Evolutionary conservation across 345 rosid species (phyloP).

Genomic region (Brassica napus): Da-Ae NC_063446.1:8815501-8816000

Average conservation of each 20-base stretch:
- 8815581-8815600: no score
- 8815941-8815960: neutral
- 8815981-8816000: slow-evolving; percentile 38
- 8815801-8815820: slow-evolving; percentile 34
- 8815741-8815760: neutral
- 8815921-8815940: neutral
- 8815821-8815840: slow-evolving; percentile 21
- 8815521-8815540: no score
- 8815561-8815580: no score
- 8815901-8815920: no score
- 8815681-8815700: no score
- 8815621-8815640: no score
- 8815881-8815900: neutral
- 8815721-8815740: neutral
- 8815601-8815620: no score
- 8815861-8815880: neutral
- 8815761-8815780: slow-evolving; percentile 16
- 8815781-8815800: slow-evolving; percentile 15
- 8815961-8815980: slow-evolving; percentile 35
- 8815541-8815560: no score
- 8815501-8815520: no score
- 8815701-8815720: no score
- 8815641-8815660: no score
- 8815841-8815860: neutral
- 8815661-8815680: no score